Conservation (phyloP, 1,139 yeast species). For the Sugiyamaella neomexicana region DNA sequence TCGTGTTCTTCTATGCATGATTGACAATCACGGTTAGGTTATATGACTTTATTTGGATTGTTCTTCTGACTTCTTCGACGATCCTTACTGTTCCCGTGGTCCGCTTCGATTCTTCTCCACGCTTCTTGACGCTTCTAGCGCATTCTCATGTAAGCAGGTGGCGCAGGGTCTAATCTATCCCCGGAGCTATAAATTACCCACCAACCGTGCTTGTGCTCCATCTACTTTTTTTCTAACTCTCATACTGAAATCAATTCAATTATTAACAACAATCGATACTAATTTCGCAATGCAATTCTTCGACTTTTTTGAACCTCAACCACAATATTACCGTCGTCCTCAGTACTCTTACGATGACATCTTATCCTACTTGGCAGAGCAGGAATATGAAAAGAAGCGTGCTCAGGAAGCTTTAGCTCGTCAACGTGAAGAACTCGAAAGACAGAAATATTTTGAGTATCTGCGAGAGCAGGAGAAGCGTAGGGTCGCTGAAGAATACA, state of each 20-base stretch:
- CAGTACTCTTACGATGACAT: constrained; percentile 11
- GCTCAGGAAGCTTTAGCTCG: constrained; percentile 8
- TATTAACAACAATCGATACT: neutral
- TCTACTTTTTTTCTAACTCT: neutral
- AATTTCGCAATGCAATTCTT: constrained; percentile 12
- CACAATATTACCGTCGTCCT: constrained; percentile 9
- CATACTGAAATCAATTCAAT: neutral
- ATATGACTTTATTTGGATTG: neutral
- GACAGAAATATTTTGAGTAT: constrained; percentile 15
- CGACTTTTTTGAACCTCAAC: constrained; percentile 12
- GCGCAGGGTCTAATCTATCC: constrained; percentile 9
- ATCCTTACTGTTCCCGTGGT: constrained; percentile 1
- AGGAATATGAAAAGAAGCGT: constrained; percentile 15
- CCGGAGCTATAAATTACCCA: constrained; percentile 4
- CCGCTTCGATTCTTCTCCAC: neutral
- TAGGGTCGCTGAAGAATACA: constrained; percentile 12
- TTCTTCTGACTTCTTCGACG: constrained; percentile 7
- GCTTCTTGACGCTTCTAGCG: constrained; percentile 5
- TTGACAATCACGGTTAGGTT: constrained; percentile 6
- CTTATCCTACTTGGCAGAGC: constrained; percentile 15
- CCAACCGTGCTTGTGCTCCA: neutral
- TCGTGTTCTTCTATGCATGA: neutral
- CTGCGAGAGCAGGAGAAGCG: constrained; percentile 8
- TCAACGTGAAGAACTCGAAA: constrained; percentile 10
- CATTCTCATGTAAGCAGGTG: constrained; percentile 9